These are phyloP conservation scores for Brassica incana DNA, from an alignment of 345 rosid species.

Conservation along the genomic window DNA sequence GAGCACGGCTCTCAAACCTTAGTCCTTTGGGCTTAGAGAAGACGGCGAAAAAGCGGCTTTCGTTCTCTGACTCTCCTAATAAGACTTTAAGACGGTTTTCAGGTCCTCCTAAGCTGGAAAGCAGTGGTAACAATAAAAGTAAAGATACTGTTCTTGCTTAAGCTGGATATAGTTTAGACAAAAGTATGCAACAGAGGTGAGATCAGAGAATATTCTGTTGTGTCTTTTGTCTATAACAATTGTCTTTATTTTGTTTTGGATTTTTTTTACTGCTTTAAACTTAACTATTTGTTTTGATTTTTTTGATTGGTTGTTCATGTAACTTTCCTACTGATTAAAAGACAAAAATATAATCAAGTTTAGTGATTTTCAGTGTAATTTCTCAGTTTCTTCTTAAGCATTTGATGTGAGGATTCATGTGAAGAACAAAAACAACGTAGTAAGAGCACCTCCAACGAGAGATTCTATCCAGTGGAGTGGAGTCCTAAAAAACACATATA, in stretches of 20 bases:
- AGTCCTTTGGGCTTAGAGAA: constrained; percentile 47
- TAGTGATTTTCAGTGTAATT: constrained; percentile 3
- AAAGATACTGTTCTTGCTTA: constrained; percentile 36
- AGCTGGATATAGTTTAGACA: constrained; percentile 13
- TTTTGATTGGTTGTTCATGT: constrained; percentile 18
- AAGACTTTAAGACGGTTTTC: constrained; percentile 61
- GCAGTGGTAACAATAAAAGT: constrained; percentile 29
- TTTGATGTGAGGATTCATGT: not conserved
- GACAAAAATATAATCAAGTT: constrained; percentile 1
- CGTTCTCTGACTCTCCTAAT: constrained; percentile 61
- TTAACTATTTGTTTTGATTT: constrained; percentile 13
- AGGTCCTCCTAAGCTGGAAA: constrained; percentile 63
- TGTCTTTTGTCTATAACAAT: constrained; percentile 19
- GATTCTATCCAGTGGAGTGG: too few species aligned
- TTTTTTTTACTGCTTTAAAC: not conserved
- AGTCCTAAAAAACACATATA: too few species aligned
- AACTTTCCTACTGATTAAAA: constrained; percentile 10
- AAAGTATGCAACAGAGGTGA: constrained; percentile 26
- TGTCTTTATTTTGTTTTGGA: constrained; percentile 8
- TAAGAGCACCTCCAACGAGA: not conserved
- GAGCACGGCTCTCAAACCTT: constrained; percentile 47
- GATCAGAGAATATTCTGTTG: constrained; percentile 23
- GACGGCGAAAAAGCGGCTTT: constrained; percentile 60
- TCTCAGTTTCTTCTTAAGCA: not conserved
- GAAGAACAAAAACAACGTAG: not conserved